A percentile compares a stretch with the other conserved stretches of the same genome.
Conservation (phyloP, 2,329 filamentous ascomycete genomes). For the Aspergillus sp. region DNA sequence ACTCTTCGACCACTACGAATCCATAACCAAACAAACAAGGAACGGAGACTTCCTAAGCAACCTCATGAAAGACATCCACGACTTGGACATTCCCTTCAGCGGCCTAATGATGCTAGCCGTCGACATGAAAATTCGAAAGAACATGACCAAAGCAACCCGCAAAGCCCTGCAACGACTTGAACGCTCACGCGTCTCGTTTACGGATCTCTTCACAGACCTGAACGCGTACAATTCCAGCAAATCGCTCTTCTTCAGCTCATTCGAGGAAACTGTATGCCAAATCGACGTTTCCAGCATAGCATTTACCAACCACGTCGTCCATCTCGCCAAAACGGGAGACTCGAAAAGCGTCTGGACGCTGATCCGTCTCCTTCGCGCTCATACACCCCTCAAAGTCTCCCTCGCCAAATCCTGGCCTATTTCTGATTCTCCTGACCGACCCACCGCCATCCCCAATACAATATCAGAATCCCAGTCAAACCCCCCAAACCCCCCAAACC, state of each 20-base stretch:
- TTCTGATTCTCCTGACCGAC: conserved; percentile 13
- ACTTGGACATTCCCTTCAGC: conserved; percentile 24
- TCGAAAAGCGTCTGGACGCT: conserved; percentile 21
- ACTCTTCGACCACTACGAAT: conserved; percentile 24
- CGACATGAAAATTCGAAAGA: conserved; percentile 19
- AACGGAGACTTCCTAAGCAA: conserved; percentile 19
- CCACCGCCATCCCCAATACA: conserved; percentile 13
- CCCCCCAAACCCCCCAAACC: conserved; percentile 23
- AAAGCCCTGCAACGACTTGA: conserved; percentile 21
- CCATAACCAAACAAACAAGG: conserved; percentile 6
- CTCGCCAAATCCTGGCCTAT: conserved; percentile 26
- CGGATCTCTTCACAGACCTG: conserved; percentile 21
- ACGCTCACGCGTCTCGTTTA: conserved; percentile 17
- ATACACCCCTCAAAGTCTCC: conserved; percentile 33
- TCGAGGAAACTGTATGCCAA: conserved; percentile 24
- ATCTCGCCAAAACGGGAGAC: conserved; percentile 24
- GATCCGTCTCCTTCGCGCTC: conserved; percentile 28
- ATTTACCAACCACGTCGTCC: conserved; percentile 25
- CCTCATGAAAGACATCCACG: conserved; percentile 22
- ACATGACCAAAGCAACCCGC: conserved; percentile 17
- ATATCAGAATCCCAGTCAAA: conserved; percentile 10
- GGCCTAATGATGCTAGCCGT: conserved; percentile 22
- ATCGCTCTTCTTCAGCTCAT: conserved; percentile 19
- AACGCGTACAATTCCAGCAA: conserved; percentile 20
- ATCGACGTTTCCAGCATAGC: conserved; percentile 28